Conservation (phyloP, 2,329 filamentous ascomycete species). For the Apiospora aurea region DNA sequence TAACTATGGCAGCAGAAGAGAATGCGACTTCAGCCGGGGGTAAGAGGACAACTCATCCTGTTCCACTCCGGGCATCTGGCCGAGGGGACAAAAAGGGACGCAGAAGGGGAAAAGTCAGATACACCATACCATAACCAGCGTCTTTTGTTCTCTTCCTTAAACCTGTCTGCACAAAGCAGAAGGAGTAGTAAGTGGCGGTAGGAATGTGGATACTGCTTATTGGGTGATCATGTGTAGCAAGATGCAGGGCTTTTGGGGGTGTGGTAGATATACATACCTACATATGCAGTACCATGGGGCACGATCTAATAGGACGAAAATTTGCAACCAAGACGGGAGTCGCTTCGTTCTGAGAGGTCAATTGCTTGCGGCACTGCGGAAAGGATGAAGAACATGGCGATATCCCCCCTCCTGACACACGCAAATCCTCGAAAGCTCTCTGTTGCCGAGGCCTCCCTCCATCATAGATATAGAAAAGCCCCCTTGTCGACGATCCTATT, state of each 20-base stretch:
- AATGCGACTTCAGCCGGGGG: background rate
- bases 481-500: background rate
- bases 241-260: conserved; percentile 35
- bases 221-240: conserved; percentile 32
- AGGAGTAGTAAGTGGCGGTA: conserved; percentile 25
- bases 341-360: conserved; percentile 35
- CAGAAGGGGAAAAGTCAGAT: background rate
- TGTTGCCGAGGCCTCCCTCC: background rate
- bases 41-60: background rate
- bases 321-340: conserved; percentile 34
- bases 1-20: background rate
- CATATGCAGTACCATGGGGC: conserved; percentile 42
- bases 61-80: conserved; percentile 19
- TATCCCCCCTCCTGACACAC: background rate
- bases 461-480: background rate
- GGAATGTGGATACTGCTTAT: conserved; percentile 33
- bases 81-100: background rate
- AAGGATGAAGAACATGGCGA: background rate
- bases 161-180: background rate
- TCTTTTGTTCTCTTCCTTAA: background rate
- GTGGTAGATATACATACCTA: conserved; percentile 31
- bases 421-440: background rate
- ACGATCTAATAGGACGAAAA: conserved; percentile 39
- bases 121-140: conserved; percentile 1
- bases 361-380: conserved; percentile 28